Evolutionary conservation across 345 rosid genomes (phyloP).

Genomic region (Corchorus capsularis): DNA sequence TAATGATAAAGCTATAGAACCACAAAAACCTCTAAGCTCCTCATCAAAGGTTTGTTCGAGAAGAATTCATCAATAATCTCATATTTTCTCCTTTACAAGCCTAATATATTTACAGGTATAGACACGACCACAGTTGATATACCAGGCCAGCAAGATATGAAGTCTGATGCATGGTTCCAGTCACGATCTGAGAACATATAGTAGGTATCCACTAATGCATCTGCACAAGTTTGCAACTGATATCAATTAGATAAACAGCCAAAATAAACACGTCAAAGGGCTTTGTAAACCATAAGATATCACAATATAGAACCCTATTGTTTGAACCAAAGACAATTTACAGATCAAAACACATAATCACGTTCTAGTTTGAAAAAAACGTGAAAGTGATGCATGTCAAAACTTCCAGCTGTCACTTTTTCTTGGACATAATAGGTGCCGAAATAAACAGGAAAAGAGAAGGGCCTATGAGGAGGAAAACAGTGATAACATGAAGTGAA

Average conservation of each 20-base stretch:
- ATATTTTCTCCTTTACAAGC: constrained; percentile 37
- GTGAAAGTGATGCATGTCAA: background rate
- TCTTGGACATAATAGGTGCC: background rate
- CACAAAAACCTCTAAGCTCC: constrained; percentile 27
- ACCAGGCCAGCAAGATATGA: constrained; percentile 1
- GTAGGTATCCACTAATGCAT: constrained; percentile 19
- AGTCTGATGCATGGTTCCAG: constrained; percentile 15
- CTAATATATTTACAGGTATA: constrained; percentile 37
- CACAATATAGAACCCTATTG: background rate
- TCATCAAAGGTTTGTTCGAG: constrained; percentile 10
- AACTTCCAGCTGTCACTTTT: background rate
- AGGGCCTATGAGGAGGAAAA: background rate
- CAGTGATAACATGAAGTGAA: background rate
- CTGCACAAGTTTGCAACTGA: constrained; percentile 37
- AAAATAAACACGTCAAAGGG: background rate
- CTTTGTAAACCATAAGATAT: background rate
- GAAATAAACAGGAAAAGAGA: background rate
- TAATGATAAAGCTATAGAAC: constrained; percentile 11
- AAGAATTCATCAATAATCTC: constrained; percentile 18
- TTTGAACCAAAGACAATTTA: background rate
- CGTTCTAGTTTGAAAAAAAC: background rate
- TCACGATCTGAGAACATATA: background rate
- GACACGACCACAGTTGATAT: constrained; percentile 24
- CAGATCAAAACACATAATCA: background rate
- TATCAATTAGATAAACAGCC: constrained; percentile 14